Evolutionary conservation across 768 basidiomycete species (phyloP), one percentile per base, ranked within the genome.

Genomic region (Suillus fuscotomentosus): DNA sequence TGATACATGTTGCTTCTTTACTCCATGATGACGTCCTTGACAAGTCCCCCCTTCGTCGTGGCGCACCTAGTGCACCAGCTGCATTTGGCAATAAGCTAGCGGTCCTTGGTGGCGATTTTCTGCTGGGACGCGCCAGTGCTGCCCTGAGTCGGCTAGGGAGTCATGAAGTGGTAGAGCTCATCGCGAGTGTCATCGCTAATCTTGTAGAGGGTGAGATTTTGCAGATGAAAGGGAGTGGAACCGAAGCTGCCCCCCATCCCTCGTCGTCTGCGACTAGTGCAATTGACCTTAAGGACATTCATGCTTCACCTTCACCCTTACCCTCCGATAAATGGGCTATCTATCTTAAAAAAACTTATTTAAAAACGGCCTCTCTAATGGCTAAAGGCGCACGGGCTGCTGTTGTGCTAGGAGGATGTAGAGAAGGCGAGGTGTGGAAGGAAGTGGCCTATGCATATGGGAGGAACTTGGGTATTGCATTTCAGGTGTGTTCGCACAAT

Each of bases 121-220:
- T 99, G 22, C 86, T 99, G 10, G 97, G 94, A 9, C 87, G 97
- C 56, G 91, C 96, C 13, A 91, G 89, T 67, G 88, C 94, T 2
- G 93, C 94, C 0, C 82, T 99, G 10, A 88, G 94, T 0, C 84
- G 95, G 11, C 83, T 99, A 8, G 96, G 95, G 5, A 88, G 89
- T 65, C 82, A 78, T 70, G 94, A 99, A 73, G 96, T 97, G 60
- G 94, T 98, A 60, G 97, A 99, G 75, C 84, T 99, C 64, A 86
- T 98, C 54, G 87, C 94, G 4, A 90, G 88, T 71, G 94, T 98
- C 64, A 91, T 99, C 62, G 88, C 94, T 3, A 99, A 98, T 73
- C 82, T 97, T 45, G 96, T 96, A n/a, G 97, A 99, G 74, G 97
- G 97, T 41, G 94, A 98, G 79, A 90, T 99, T 50, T 78, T 97